phyloP scores from a whole-genome alignment of 371 early-diverging fungal species.

The Actinomucor elegans region DNA sequence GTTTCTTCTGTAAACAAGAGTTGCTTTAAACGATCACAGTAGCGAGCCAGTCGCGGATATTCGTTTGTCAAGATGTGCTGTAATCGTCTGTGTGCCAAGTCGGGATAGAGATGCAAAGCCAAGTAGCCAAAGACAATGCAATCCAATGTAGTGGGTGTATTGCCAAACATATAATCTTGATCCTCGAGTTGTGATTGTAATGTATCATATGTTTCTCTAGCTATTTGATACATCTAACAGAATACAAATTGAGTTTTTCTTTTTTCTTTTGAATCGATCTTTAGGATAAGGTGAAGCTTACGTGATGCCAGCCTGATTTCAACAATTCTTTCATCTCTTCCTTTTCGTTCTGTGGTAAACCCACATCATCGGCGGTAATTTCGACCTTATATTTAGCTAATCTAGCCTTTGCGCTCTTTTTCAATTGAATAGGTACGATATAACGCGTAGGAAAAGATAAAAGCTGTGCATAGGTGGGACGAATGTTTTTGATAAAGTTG shows the following conservation, averaged over 20 bases:
- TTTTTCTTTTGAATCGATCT: background rate
- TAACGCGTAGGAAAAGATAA: slow-evolving; percentile 66
- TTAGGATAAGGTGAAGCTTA: too few species aligned
- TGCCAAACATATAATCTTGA: slow-evolving; percentile 70
- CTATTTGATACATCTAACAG: slow-evolving; percentile 54
- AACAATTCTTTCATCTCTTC: slow-evolving; percentile 50
- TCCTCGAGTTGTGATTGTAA: slow-evolving; percentile 58
- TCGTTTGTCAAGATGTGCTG: slow-evolving; percentile 54
- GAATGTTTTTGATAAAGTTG: slow-evolving; percentile 64
- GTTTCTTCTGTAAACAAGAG: slow-evolving; percentile 34
- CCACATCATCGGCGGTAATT: slow-evolving; percentile 38
- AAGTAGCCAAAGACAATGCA: slow-evolving; percentile 72
- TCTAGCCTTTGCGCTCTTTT: slow-evolving; percentile 53
- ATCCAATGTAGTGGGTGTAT: slow-evolving; percentile 62
- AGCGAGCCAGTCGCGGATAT: slow-evolving; percentile 59
- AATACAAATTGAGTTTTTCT: background rate
- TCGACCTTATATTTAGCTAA: slow-evolving; percentile 51
- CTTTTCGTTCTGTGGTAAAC: slow-evolving; percentile 41
- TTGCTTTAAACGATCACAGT: slow-evolving; percentile 55
- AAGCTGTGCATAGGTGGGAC: slow-evolving; percentile 64
- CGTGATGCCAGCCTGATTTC: slow-evolving; percentile 49
- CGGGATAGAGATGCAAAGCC: slow-evolving; percentile 62
- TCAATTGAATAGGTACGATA: slow-evolving; percentile 60
- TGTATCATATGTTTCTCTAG: slow-evolving; percentile 55
- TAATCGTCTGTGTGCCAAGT: slow-evolving; percentile 64